These are phyloP conservation scores for Talaromyces atroroseus DNA, from an alignment of 2,329 filamentous ascomycete species.

Conservation along the genomic window DNA sequence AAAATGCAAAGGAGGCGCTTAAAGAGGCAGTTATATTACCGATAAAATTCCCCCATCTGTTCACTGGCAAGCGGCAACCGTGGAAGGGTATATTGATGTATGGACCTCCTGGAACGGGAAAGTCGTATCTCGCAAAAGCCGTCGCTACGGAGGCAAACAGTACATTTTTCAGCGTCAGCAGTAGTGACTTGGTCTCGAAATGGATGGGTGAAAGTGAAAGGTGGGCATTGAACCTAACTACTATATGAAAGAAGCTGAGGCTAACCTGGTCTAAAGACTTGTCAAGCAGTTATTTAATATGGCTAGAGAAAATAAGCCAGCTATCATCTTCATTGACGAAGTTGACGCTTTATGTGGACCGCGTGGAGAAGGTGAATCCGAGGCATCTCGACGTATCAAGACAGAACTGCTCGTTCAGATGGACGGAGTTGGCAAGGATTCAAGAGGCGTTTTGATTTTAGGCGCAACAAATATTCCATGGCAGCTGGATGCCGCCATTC, in stretches of 20 bases:
- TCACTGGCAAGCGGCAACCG: conserved; percentile 90
- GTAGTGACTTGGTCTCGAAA: conserved; percentile 94
- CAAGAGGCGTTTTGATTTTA: conserved; percentile 85
- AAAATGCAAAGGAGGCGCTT: conserved; percentile 88
- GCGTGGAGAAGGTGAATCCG: conserved; percentile 88
- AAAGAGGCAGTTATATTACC: conserved; percentile 97
- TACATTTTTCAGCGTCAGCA: conserved; percentile 98
- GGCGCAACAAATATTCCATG: conserved; percentile 98
- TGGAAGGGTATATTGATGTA: conserved; percentile 98
- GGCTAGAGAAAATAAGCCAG: conserved; percentile 95
- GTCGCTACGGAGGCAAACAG: conserved; percentile 98
- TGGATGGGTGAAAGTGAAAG: conserved; percentile 99
- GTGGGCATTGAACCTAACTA: conserved; percentile 41
- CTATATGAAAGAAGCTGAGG: not conserved
- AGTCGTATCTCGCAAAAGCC: conserved; percentile 94
- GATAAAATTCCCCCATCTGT: conserved; percentile 96
- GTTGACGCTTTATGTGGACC: conserved; percentile 95
- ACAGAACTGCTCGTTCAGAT: conserved; percentile 98
- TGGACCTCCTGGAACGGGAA: conserved; percentile 92
- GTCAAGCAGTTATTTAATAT: conserved; percentile 97
- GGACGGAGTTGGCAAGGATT: conserved; percentile 97
- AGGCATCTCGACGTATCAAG: conserved; percentile 95
- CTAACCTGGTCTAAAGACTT: conserved; percentile 51
- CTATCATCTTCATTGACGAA: conserved; percentile 98
- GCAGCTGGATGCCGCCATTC: conserved; percentile 94